Percentiles rank a stretch among this genome's conserved stretches.
Conservation (phyloP, 192 early-diverging fungal species). For the Phlyctochytrium arcticum region DNA sequence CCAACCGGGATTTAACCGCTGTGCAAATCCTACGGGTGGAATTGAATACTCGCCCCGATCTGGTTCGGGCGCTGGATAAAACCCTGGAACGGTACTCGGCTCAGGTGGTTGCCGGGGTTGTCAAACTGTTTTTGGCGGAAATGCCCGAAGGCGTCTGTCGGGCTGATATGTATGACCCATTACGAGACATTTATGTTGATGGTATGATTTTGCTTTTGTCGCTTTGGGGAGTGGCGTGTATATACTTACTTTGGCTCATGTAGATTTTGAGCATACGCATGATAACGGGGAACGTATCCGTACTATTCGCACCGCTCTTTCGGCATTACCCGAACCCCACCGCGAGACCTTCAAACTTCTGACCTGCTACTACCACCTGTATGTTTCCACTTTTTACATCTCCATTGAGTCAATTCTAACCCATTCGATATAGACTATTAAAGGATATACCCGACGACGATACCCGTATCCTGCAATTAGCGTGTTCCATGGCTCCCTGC, state of each 20-base stretch:
- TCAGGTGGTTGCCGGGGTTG: slow-evolving; percentile 26
- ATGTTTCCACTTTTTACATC: neutral
- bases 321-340: slow-evolving; percentile 25
- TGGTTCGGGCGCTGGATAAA: neutral
- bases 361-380: slow-evolving; percentile 17
- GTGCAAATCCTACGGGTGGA: slow-evolving; percentile 39
- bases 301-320: slow-evolving; percentile 20
- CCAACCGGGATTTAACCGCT: slow-evolving; percentile 29
- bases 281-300: slow-evolving; percentile 33
- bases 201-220: neutral
- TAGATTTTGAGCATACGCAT: neutral
- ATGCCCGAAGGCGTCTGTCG: slow-evolving; percentile 23
- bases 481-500: slow-evolving; percentile 22
- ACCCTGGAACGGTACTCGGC: slow-evolving; percentile 14
- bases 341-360: slow-evolving; percentile 32
- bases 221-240: neutral
- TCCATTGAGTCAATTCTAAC: neutral
- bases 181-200: slow-evolving; percentile 31
- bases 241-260: neutral
- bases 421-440: slow-evolving; percentile 5
- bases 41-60: slow-evolving; percentile 11
- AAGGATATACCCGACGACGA: slow-evolving; percentile 9
- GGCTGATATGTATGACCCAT: slow-evolving; percentile 25
- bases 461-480: slow-evolving; percentile 17
- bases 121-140: slow-evolving; percentile 34